These are phyloP conservation scores for Pouteria campechiana DNA, from an alignment of 179 eudicot genomes.

Conservation along the genomic window DNA sequence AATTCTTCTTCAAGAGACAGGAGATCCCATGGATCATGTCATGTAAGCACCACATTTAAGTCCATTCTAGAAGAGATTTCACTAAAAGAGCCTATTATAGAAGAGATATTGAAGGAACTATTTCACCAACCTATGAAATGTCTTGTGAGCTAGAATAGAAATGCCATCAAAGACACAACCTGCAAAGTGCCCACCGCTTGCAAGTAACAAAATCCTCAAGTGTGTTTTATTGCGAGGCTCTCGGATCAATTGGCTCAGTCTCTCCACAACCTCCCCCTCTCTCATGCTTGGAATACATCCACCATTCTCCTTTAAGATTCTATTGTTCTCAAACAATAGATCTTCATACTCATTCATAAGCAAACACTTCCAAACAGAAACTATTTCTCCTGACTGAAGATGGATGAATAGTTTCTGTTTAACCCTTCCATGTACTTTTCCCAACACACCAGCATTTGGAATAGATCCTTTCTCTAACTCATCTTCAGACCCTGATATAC, in stretches of 20 bases:
- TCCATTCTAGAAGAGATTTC: no score
- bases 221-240: conserved; percentile 56
- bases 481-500: conserved; percentile 92
- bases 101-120: no score
- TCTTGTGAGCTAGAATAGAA: conserved; percentile 69
- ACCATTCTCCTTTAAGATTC: conserved; percentile 18
- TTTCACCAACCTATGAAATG: conserved; percentile 89
- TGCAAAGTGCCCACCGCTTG: conserved; percentile 90
- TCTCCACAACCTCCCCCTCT: conserved; percentile 50
- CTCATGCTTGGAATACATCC: conserved; percentile 13
- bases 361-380: conserved; percentile 70
- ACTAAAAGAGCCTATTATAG: no score
- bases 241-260: conserved; percentile 27
- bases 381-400: conserved; percentile 53
- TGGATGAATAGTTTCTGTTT: conserved; percentile 44
- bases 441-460: conserved; percentile 10
- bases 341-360: conserved; percentile 47
- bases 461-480: conserved; percentile 42
- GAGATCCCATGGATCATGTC: no score
- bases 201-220: conserved; percentile 75
- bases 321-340: conserved; percentile 38
- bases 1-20: no score
- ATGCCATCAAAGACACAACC: conserved; percentile 95
- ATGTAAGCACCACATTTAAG: no score
- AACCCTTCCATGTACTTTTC: conserved; percentile 12